Evolutionary conservation across 2,329 filamentous ascomycete genomes (phyloP).

Genomic region (Fonsecaea pugnacius): DNA sequence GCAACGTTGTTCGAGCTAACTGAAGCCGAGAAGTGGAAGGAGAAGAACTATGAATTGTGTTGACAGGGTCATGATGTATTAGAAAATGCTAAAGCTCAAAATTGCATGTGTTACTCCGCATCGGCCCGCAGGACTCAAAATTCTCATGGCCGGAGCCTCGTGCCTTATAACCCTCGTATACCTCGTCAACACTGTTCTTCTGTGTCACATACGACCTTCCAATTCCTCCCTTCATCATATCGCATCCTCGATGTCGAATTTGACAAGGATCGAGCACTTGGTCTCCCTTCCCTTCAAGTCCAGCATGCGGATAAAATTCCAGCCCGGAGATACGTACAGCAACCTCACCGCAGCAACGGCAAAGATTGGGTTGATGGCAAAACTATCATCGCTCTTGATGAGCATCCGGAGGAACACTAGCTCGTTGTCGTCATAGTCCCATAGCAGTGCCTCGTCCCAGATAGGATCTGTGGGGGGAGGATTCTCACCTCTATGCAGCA

Average conservation of each 20-base stretch:
- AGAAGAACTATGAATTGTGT: not conserved
- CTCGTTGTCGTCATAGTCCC: slow-evolving; percentile 37
- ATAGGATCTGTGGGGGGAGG: slow-evolving; percentile 33
- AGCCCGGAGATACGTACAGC: slow-evolving; percentile 32
- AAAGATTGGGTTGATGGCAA: slow-evolving; percentile 34
- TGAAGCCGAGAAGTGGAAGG: not conserved
- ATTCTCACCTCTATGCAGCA: slow-evolving; percentile 30
- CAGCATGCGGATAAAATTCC: slow-evolving; percentile 35
- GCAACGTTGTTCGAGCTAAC: slow-evolving; percentile 8
- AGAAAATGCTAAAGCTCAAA: not conserved
- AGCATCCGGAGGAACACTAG: slow-evolving; percentile 36
- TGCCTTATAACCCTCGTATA: not conserved
- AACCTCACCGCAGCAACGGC: slow-evolving; percentile 34
- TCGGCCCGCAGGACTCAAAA: not conserved
- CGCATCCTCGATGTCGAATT: slow-evolving; percentile 32
- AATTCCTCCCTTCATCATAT: slow-evolving; percentile 1
- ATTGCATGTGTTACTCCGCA: not conserved
- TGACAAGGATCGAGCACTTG: slow-evolving; percentile 31
- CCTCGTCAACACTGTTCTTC: too few relatives aligned
- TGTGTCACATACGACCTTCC: not conserved
- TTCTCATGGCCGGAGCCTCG: not conserved
- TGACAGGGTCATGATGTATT: not conserved
- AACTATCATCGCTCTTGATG: slow-evolving; percentile 37
- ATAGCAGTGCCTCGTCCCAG: slow-evolving; percentile 36
- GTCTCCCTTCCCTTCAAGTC: slow-evolving; percentile 33